Conservation (phyloP, 306 rosid species). For the Castanospermum australe region DNA sequence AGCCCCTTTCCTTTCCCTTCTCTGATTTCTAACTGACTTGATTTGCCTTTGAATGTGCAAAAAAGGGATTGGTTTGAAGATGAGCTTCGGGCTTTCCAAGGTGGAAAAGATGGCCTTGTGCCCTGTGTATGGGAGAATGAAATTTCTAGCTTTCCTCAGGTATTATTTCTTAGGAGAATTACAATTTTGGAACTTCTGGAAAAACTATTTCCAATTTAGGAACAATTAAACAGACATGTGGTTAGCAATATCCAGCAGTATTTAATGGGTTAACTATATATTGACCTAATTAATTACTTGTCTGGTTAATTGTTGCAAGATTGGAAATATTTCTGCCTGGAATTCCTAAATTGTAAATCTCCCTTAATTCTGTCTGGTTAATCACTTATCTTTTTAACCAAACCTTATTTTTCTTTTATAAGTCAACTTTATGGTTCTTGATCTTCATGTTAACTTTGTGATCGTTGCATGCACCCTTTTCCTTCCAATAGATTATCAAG, state of each 20-base stretch:
- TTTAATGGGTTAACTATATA: not conserved
- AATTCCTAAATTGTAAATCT: not conserved
- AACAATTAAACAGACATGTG: not conserved
- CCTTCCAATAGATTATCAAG: not conserved
- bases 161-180: slow-evolving; percentile 27
- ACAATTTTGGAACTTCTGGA: not conserved
- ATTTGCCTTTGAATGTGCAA: slow-evolving; percentile 24
- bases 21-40: slow-evolving; percentile 14
- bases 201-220: not conserved
- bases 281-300: not conserved
- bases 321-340: not conserved
- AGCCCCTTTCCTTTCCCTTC: not conserved
- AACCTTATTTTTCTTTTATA: not conserved
- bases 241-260: not conserved
- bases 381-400: not conserved
- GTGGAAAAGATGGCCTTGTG: slow-evolving; percentile 89
- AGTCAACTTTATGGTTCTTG: not conserved
- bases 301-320: not conserved
- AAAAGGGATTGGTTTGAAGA: slow-evolving; percentile 98
- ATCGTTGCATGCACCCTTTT: not conserved
- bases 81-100: slow-evolving; percentile 97
- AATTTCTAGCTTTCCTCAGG: slow-evolving; percentile 91
- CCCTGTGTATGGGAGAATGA: slow-evolving; percentile 92
- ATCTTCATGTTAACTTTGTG: not conserved
- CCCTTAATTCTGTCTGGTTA: not conserved